Evolutionary conservation across 805 yeast genomes (phyloP).

Genomic region (Naumovozyma baii): DNA sequence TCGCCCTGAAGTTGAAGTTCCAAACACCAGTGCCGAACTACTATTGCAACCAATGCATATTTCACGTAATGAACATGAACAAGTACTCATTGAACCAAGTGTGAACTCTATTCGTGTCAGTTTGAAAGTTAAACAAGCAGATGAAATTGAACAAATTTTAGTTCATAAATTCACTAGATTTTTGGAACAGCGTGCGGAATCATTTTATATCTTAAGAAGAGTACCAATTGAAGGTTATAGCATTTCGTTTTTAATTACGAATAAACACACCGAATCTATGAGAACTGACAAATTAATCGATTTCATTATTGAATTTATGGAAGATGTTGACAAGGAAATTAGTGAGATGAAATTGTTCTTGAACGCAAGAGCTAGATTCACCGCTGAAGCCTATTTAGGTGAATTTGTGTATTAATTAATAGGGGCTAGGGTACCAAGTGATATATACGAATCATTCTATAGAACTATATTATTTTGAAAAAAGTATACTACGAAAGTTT

Average conservation of each 20-base stretch:
- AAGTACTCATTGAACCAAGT: slow-evolving; percentile 85
- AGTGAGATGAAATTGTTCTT: slow-evolving; percentile 95
- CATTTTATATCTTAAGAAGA: slow-evolving; percentile 84
- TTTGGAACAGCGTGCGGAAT: slow-evolving; percentile 90
- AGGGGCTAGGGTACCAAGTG: too few species aligned
- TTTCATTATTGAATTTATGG: slow-evolving; percentile 96
- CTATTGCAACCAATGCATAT: slow-evolving; percentile 81
- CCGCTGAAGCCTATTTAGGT: slow-evolving; percentile 89
- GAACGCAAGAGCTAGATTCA: slow-evolving; percentile 95
- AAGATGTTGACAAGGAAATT: slow-evolving; percentile 96
- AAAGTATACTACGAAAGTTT: too few species aligned
- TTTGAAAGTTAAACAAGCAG: slow-evolving; percentile 91
- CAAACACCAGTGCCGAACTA: slow-evolving; percentile 68
- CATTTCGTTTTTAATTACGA: slow-evolving; percentile 85
- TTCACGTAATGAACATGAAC: slow-evolving; percentile 88
- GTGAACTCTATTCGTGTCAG: slow-evolving; percentile 87
- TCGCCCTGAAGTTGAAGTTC: slow-evolving; percentile 89
- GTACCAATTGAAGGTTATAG: slow-evolving; percentile 86
- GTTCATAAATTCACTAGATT: slow-evolving; percentile 93
- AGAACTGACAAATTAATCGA: slow-evolving; percentile 91
- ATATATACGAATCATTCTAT: too few species aligned
- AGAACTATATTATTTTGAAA: too few species aligned
- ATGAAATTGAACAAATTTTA: slow-evolving; percentile 88
- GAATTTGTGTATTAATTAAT: slow-evolving; percentile 55
- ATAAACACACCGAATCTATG: slow-evolving; percentile 92